Percentiles rank a stretch among this genome's conserved stretches.
These are phyloP conservation scores for Pythium utonaiense DNA, from an alignment of 352 stramenopile species.

Conservation along the genomic window DNA sequence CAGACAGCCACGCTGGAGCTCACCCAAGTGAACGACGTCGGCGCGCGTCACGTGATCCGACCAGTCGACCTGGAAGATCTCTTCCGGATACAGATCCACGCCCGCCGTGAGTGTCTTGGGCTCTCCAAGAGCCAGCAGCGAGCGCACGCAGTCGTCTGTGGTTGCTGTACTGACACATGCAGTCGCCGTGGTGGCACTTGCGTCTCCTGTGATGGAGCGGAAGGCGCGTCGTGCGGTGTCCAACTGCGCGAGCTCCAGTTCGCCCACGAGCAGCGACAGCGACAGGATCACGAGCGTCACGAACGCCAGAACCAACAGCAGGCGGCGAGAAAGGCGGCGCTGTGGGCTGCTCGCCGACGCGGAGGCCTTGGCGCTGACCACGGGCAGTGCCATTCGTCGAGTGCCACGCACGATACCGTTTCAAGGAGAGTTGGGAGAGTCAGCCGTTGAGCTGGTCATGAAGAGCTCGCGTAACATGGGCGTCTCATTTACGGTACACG, in stretches of 20 bases:
- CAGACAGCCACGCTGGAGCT: slow-evolving; percentile 48
- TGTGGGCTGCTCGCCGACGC: not conserved
- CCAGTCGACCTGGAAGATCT: slow-evolving; percentile 18
- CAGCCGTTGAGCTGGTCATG: too few species aligned
- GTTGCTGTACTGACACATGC: not conserved
- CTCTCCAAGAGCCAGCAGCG: slow-evolving; percentile 5
- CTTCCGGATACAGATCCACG: slow-evolving; percentile 9
- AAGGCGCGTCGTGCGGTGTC: not conserved
- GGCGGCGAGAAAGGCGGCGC: not conserved
- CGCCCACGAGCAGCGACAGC: slow-evolving; percentile 1
- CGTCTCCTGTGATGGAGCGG: not conserved
- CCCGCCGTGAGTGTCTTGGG: not conserved
- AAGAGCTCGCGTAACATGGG: too few species aligned
- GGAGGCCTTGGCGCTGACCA: not conserved
- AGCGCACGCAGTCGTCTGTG: not conserved
- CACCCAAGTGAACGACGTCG: slow-evolving; percentile 48
- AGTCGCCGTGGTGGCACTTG: not conserved
- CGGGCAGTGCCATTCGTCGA: not conserved
- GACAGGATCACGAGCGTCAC: not conserved
- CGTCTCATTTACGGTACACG: too few species aligned
- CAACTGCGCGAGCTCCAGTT: slow-evolving; percentile 5
- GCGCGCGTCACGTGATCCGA: slow-evolving; percentile 7
- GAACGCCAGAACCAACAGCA: not conserved
- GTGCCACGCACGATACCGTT: too few species aligned
- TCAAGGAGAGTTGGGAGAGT: too few species aligned